Percentiles rank a stretch among this genome's conserved stretches.
phyloP scores from a whole-genome alignment of 2,329 filamentous ascomycete species.

The Trichoderma sp. region DNA sequence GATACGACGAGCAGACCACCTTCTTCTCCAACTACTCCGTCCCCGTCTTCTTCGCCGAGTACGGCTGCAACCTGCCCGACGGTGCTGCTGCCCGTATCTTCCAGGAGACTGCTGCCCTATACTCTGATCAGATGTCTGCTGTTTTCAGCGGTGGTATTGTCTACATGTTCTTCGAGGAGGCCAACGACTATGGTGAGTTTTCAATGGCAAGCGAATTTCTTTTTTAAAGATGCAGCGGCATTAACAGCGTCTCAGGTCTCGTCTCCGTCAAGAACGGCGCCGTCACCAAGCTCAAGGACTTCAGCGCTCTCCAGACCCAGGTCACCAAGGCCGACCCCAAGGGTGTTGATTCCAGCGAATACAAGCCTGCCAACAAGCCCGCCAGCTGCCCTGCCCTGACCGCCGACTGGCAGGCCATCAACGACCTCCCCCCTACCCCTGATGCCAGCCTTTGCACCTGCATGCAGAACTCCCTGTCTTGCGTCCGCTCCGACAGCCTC shows the following conservation, averaged over 20 bases:
- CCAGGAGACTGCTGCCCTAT: conserved; percentile 80
- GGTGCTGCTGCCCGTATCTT: conserved; percentile 69
- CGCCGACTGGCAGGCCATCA: conserved; percentile 61
- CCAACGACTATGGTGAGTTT: conserved; percentile 74
- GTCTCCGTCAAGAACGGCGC: conserved; percentile 56
- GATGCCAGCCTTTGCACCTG: conserved; percentile 78
- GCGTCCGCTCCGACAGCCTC: conserved; percentile 60
- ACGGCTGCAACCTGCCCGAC: conserved; percentile 77
- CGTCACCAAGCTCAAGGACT: conserved; percentile 70
- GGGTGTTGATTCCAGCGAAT: conserved; percentile 62
- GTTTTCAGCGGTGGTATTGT: conserved; percentile 97
- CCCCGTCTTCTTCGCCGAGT: conserved; percentile 97
- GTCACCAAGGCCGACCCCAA: conserved; percentile 66
- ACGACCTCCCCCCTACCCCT: conserved; percentile 74
- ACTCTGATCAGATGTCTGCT: conserved; percentile 71
- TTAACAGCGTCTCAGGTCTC: conserved; percentile 50
- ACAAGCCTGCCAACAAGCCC: conserved; percentile 70
- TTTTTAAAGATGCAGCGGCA: neutral
- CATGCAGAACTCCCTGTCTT: conserved; percentile 73
- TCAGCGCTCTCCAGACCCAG: conserved; percentile 65
- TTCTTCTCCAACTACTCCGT: conserved; percentile 90
- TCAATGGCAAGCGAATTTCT: no score
- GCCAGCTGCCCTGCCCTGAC: conserved; percentile 67
- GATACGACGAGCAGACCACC: conserved; percentile 75
- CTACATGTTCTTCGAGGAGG: conserved; percentile 97